Evolutionary conservation across 73 alveolate genomes (phyloP).

Genomic region (Stentor roeselii): DNA sequence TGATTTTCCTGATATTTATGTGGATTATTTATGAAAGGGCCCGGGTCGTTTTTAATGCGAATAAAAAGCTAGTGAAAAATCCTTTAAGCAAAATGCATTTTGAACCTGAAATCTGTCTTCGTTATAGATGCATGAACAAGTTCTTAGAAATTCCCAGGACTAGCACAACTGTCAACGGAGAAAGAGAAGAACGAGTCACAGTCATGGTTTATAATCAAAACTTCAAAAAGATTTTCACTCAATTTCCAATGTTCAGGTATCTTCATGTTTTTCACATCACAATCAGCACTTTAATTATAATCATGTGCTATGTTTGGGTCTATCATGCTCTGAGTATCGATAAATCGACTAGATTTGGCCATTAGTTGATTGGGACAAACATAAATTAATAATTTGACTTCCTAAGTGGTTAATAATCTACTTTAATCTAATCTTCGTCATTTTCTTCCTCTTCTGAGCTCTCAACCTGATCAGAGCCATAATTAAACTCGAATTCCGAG

Average conservation of each 20-base stretch:
- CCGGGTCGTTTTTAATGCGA: not conserved
- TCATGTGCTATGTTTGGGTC: not conserved
- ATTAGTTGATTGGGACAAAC: too few relatives aligned
- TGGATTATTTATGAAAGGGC: conserved; percentile 19
- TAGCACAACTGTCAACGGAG: not conserved
- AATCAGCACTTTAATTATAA: not conserved
- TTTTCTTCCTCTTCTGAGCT: too few relatives aligned
- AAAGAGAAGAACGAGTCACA: not conserved
- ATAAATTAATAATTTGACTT: too few relatives aligned
- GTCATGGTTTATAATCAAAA: conserved; percentile 2
- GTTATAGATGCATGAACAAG: conserved; percentile 14
- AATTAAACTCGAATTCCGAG: too few relatives aligned
- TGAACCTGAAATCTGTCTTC: not conserved
- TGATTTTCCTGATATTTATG: not conserved
- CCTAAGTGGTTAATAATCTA: too few relatives aligned
- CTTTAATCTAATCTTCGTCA: too few relatives aligned
- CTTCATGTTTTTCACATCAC: not conserved
- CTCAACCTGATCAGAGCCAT: too few relatives aligned
- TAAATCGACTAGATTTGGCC: too few relatives aligned
- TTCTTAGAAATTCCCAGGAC: conserved; percentile 7
- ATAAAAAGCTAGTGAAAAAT: not conserved
- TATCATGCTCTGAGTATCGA: not conserved
- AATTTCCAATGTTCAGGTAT: not conserved
- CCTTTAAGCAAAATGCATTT: conserved; percentile 1
- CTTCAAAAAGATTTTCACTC: not conserved